Evolutionary conservation across 164 flowering plant species (phyloP).

Genomic region (Macadamia tetraphylla): DNA sequence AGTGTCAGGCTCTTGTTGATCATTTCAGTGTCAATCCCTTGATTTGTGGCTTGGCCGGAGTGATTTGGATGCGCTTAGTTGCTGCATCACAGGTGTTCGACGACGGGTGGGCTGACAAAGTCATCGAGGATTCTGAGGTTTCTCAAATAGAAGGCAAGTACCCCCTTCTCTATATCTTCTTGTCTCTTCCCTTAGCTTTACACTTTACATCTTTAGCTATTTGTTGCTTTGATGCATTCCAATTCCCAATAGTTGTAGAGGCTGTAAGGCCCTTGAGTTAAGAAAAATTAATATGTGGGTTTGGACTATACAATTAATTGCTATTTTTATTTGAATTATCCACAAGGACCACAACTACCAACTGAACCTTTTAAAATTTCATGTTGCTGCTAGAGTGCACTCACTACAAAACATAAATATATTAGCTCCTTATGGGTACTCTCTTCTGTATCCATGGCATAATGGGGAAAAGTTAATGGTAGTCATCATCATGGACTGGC

Average conservation of each 20-base stretch:
- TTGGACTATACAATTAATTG: not conserved
- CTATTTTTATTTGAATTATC: too few species aligned
- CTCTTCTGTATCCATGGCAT: too few species aligned
- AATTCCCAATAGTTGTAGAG: not conserved
- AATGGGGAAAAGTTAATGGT: too few species aligned
- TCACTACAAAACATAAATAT: too few species aligned
- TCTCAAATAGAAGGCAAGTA: slow-evolving; percentile 23
- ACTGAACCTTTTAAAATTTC: too few species aligned
- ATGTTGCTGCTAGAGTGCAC: too few species aligned
- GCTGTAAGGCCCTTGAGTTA: too few species aligned
- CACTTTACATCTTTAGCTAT: not conserved
- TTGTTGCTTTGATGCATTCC: not conserved
- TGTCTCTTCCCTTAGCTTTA: not conserved
- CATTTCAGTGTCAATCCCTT: slow-evolving; percentile 49
- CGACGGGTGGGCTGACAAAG: slow-evolving; percentile 59
- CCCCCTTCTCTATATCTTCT: not conserved
- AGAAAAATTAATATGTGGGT: too few species aligned
- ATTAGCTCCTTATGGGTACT: too few species aligned
- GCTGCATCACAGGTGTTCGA: slow-evolving; percentile 44
- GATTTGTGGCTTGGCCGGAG: slow-evolving; percentile 56
- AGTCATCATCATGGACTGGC: too few species aligned
- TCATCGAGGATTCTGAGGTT: slow-evolving; percentile 47
- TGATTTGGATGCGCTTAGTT: slow-evolving; percentile 63
- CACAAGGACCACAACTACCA: too few species aligned
- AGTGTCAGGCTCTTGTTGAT: slow-evolving; percentile 71